A percentile compares a stretch with the other conserved stretches of the same genome.
phyloP scores from a whole-genome alignment of 2,329 filamentous ascomycete genomes.

The Botrytis sinoallii region DNA sequence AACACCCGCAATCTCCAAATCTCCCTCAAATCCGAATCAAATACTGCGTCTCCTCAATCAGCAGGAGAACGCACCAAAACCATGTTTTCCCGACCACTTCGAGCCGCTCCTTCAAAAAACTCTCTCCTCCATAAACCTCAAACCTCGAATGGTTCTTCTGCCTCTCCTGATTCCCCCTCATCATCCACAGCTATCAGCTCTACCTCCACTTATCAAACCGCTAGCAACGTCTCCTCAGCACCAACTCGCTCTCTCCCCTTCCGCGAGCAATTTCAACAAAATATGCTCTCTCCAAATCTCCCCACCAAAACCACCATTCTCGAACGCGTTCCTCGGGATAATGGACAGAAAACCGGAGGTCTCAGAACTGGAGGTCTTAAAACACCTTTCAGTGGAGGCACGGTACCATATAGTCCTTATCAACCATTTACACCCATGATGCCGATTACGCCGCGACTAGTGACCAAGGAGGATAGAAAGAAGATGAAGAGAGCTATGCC shows the following conservation, averaged over 20 bases:
- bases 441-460: constrained; percentile 72
- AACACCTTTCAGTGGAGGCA: constrained; percentile 59
- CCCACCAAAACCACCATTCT: constrained; percentile 63
- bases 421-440: constrained; percentile 75
- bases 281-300: constrained; percentile 32
- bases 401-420: constrained; percentile 72
- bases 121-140: not conserved
- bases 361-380: constrained; percentile 49
- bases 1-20: constrained; percentile 15
- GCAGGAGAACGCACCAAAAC: not conserved
- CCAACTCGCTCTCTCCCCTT: constrained; percentile 50
- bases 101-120: constrained; percentile 14
- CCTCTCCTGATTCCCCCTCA: constrained; percentile 8
- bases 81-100: constrained; percentile 14
- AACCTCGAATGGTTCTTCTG: constrained; percentile 8
- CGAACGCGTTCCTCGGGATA: constrained; percentile 52
- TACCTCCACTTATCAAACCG: constrained; percentile 9
- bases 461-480: constrained; percentile 69
- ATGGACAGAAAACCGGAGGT: constrained; percentile 48
- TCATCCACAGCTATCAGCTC: constrained; percentile 8
- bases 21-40: constrained; percentile 28
- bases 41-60: constrained; percentile 26
- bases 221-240: constrained; percentile 20
- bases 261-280: constrained; percentile 58
- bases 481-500: constrained; percentile 62